Percentiles rank a stretch among this genome's conserved stretches.
These are phyloP conservation scores for Nakazawaea anatomiae DNA, from an alignment of 805 yeast genomes.

Conservation along the genomic window DNA sequence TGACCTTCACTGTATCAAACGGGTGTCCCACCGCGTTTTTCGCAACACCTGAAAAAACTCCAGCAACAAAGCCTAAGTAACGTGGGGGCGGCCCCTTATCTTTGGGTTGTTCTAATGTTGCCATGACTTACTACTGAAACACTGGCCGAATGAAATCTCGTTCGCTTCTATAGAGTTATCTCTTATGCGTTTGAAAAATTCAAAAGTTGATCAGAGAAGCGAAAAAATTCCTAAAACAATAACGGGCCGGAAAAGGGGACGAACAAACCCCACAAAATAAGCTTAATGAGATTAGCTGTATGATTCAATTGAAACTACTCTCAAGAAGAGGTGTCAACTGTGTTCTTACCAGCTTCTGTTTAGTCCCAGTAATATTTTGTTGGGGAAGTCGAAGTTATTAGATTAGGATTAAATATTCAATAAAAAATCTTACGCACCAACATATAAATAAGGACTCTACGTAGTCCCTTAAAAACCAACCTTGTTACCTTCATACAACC, in stretches of 20 bases:
- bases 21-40: constrained; percentile 93
- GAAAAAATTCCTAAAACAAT: too few relatives aligned
- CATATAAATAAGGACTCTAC: too few relatives aligned
- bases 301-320: neutral
- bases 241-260: constrained; percentile 2
- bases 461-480: constrained; percentile 5
- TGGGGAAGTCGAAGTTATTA: too few relatives aligned
- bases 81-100: constrained; percentile 35
- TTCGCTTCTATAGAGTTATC: neutral
- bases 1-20: constrained; percentile 83
- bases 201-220: neutral
- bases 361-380: too few relatives aligned
- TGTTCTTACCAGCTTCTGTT: too few relatives aligned
- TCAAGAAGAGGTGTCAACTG: too few relatives aligned
- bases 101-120: neutral
- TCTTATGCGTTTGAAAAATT: neutral
- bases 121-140: neutral
- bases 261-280: neutral
- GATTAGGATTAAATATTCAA: too few relatives aligned
- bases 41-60: constrained; percentile 80
- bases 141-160: too few relatives aligned
- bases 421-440: too few relatives aligned
- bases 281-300: too few relatives aligned
- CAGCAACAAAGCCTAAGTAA: constrained; percentile 80
- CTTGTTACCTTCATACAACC: constrained; percentile 8